Conservation (phyloP, 768 basidiomycete species). For the Mycena polygramma region DNA sequence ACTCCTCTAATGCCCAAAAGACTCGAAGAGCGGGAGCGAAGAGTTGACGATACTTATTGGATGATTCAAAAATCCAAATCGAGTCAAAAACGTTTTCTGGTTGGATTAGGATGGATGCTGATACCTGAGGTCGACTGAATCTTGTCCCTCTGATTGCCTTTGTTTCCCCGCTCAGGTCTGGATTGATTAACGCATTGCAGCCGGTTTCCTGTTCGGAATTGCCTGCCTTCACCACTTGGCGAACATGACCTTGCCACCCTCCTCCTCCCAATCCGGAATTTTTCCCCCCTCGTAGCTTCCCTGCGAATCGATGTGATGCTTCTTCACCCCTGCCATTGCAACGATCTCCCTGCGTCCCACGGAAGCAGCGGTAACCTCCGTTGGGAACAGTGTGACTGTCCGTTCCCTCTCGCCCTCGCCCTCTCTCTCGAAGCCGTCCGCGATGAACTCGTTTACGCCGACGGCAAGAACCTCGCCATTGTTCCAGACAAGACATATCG, state of each 20-base stretch:
- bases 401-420: constrained; percentile 16
- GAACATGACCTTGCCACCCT: constrained; percentile 23
- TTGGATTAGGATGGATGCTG: too few species aligned
- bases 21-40: too few species aligned
- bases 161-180: too few species aligned
- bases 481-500: constrained; percentile 16
- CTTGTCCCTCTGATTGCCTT: too few species aligned
- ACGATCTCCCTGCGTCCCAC: constrained; percentile 22
- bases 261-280: constrained; percentile 26
- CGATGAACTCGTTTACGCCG: constrained; percentile 16
- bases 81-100: too few species aligned
- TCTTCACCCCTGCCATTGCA: constrained; percentile 20
- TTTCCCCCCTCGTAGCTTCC: constrained; percentile 16
- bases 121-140: too few species aligned
- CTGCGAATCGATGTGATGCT: constrained; percentile 15
- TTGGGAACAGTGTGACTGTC: constrained; percentile 22
- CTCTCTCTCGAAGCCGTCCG: constrained; percentile 22
- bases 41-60: too few species aligned
- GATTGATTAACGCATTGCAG: too few species aligned
- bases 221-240: constrained; percentile 27
- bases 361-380: constrained; percentile 15
- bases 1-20: too few species aligned
- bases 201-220: too few species aligned
- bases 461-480: constrained; percentile 23
- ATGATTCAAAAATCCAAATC: too few species aligned